Conservation (phyloP, 2,329 filamentous ascomycete genomes). For the Lachnellula willkommii region DNA sequence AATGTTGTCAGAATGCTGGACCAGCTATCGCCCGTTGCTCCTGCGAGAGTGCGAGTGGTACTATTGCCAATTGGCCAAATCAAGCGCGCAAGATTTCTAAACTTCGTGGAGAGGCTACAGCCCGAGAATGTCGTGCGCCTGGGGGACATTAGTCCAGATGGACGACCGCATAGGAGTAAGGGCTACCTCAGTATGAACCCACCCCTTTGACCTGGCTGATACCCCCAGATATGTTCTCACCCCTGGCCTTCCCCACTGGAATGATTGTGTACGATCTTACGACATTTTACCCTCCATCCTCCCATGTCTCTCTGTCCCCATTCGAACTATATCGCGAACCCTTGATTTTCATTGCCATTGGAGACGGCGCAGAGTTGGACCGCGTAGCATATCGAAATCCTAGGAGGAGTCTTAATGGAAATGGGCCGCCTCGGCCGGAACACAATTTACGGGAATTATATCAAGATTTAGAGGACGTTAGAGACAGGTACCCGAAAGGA, state of each 20-base stretch:
- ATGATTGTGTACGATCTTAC: conserved; percentile 84
- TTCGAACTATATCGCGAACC: conserved; percentile 89
- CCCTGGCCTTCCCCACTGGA: conserved; percentile 78
- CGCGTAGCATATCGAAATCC: conserved; percentile 50
- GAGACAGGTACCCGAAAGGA: conserved; percentile 68
- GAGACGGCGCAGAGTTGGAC: conserved; percentile 69
- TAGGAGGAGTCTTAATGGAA: conserved; percentile 47
- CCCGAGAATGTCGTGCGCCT: conserved; percentile 76
- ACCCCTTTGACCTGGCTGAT: conserved; percentile 16
- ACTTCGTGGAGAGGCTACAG: conserved; percentile 73
- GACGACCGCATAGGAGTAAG: conserved; percentile 79
- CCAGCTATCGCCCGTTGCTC: conserved; percentile 83
- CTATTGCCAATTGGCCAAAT: conserved; percentile 84
- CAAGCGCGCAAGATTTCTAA: conserved; percentile 71
- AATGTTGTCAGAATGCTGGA: conserved; percentile 72
- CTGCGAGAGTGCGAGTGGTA: conserved; percentile 82
- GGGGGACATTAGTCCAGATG: conserved; percentile 80
- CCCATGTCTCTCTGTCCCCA: conserved; percentile 73
- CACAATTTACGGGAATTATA: conserved; percentile 54
- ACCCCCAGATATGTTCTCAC: conserved; percentile 80
- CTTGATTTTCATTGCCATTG: conserved; percentile 75
- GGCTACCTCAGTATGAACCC: conserved; percentile 5
- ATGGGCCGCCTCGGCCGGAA: conserved; percentile 43
- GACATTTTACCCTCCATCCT: conserved; percentile 71
- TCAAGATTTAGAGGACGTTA: conserved; percentile 65